Percentiles rank a stretch among this genome's conserved stretches.
Conservation (phyloP, 345 rosid species). For the Mangifera indica region DNA sequence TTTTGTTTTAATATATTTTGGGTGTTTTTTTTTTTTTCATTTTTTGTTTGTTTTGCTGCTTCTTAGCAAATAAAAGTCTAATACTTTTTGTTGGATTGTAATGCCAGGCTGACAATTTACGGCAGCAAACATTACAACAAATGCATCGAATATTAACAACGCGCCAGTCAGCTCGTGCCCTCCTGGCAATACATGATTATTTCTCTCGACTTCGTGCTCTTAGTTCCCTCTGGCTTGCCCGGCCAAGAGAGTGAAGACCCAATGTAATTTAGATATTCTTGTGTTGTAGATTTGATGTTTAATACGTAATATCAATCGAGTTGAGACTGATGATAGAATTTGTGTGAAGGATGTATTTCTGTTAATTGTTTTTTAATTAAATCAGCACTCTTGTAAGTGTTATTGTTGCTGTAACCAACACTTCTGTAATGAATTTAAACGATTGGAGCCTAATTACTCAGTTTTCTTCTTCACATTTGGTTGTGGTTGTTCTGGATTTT, state of each 20-base stretch:
- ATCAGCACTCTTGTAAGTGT: conserved; percentile 5
- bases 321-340: not conserved
- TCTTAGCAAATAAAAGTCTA: not conserved
- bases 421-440: conserved; percentile 12
- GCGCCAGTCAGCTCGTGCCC: conserved; percentile 95
- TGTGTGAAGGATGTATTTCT: not conserved
- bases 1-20: not conserved
- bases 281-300: conserved; percentile 13
- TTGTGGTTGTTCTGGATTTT: not conserved
- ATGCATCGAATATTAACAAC: conserved; percentile 85
- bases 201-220: conserved; percentile 90
- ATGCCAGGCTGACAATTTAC: conserved; percentile 88
- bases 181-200: conserved; percentile 88
- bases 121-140: conserved; percentile 93
- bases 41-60: not conserved
- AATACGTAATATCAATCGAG: not conserved
- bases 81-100: not conserved
- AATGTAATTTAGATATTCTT: conserved; percentile 2
- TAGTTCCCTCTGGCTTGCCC: conserved; percentile 98
- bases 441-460: not conserved
- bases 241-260: conserved; percentile 74
- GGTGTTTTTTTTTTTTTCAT: not conserved
- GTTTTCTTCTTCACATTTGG: not conserved
- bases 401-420: conserved; percentile 7
- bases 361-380: not conserved